Percentiles rank a stretch among this genome's conserved stretches.
Conservation (phyloP, 139 green algal genomes). For the Coccomyxa sp. region DNA sequence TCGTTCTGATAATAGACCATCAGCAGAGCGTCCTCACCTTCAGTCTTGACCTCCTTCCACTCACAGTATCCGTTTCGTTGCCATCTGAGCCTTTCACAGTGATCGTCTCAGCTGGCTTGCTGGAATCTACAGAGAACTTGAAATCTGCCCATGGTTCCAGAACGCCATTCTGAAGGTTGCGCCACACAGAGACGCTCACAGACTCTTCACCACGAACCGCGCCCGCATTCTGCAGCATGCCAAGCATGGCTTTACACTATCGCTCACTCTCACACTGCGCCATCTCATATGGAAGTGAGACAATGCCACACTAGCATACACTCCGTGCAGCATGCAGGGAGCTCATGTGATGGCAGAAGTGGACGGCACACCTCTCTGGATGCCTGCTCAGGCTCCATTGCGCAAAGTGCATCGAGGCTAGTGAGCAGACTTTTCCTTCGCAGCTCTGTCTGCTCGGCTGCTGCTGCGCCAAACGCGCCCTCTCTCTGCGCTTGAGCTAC, state of each 20-base stretch:
- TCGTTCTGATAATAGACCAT: no score
- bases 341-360: neutral
- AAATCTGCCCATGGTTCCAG: no score
- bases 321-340: neutral
- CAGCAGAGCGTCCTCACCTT: no score
- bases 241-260: neutral
- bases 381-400: neutral
- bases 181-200: no score
- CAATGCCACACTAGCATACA: neutral
- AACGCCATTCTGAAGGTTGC: no score
- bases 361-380: neutral
- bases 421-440: neutral
- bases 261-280: neutral
- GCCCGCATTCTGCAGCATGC: neutral
- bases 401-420: neutral
- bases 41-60: no score
- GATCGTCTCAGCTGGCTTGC: no score
- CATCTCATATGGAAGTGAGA: neutral
- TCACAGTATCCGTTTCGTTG: no score
- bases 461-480: neutral
- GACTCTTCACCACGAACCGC: neutral
- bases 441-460: neutral
- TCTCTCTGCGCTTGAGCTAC: constrained; percentile 28
- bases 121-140: no score
- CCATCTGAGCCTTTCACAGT: no score